phyloP scores from a whole-genome alignment of 208 protist genomes.

The Trypanosoma melophagium region DNA sequence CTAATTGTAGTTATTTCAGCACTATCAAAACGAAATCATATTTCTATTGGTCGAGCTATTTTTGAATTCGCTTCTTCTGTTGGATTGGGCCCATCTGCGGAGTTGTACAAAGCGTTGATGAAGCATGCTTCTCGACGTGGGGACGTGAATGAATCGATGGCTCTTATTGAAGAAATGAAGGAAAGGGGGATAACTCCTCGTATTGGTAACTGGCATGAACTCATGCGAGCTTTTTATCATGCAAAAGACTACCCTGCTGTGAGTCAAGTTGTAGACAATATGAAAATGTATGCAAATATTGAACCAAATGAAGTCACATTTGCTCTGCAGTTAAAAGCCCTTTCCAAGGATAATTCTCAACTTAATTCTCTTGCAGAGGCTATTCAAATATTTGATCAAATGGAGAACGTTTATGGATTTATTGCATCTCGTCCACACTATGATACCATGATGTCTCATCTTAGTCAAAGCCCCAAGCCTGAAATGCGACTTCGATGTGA shows the following conservation, averaged over 20 bases:
- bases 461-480: slow-evolving; percentile 71
- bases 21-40: slow-evolving; percentile 59
- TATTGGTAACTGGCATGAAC: slow-evolving; percentile 91
- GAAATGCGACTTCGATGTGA: slow-evolving; percentile 87
- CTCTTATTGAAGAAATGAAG: slow-evolving; percentile 90
- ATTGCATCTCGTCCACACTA: slow-evolving; percentile 86
- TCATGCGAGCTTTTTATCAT: slow-evolving; percentile 83
- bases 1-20: slow-evolving; percentile 69
- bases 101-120: slow-evolving; percentile 87
- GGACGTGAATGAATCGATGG: slow-evolving; percentile 75
- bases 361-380: slow-evolving; percentile 76
- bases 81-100: slow-evolving; percentile 69
- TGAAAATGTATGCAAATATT: slow-evolving; percentile 93
- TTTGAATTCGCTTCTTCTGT: slow-evolving; percentile 72
- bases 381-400: slow-evolving; percentile 90
- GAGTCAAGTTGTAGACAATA: slow-evolving; percentile 83
- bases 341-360: slow-evolving; percentile 72
- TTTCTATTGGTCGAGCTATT: slow-evolving; percentile 59
- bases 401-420: slow-evolving; percentile 89
- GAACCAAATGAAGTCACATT: slow-evolving; percentile 91
- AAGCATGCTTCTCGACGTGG: slow-evolving; percentile 51
- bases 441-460: slow-evolving; percentile 78
- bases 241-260: slow-evolving; percentile 84
- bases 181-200: slow-evolving; percentile 75
- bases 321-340: slow-evolving; percentile 71